Percentiles rank a stretch among this genome's conserved stretches.
phyloP scores from a whole-genome alignment of 148 eudicot genomes.

The Fagopyrum homotropicum region DNA sequence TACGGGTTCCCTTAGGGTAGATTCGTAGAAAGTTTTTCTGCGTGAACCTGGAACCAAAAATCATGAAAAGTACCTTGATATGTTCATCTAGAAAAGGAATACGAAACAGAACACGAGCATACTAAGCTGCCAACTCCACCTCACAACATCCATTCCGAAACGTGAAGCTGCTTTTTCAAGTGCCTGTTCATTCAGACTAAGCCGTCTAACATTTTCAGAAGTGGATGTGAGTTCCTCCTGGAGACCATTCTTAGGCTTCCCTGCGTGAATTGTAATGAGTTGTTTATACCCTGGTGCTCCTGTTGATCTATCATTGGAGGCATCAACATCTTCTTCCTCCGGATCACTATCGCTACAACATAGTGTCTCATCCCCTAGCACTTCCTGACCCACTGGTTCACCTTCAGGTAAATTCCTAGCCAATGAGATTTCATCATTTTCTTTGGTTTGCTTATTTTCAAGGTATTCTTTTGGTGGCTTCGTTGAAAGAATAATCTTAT shows the following conservation, averaged over 20 bases:
- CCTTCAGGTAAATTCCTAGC: slow-evolving; percentile 9
- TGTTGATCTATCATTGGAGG: slow-evolving; percentile 18
- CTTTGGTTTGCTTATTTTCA: slow-evolving; percentile 39
- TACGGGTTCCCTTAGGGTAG: slow-evolving; percentile 74
- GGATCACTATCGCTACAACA: slow-evolving; percentile 41
- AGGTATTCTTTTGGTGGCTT: slow-evolving; percentile 84
- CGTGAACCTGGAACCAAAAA: slow-evolving; percentile 32
- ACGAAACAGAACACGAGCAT: neutral
- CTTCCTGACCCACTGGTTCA: slow-evolving; percentile 5
- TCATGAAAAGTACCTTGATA: neutral
- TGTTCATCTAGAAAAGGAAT: neutral
- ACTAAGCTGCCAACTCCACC: slow-evolving; percentile 28
- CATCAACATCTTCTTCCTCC: slow-evolving; percentile 37
- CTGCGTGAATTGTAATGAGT: slow-evolving; percentile 71
- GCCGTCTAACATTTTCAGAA: slow-evolving; percentile 43
- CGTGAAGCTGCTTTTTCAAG: slow-evolving; percentile 53
- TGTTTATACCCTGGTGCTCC: slow-evolving; percentile 51
- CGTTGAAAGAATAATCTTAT: slow-evolving; percentile 55
- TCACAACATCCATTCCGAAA: slow-evolving; percentile 61
- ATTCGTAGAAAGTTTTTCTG: slow-evolving; percentile 56
- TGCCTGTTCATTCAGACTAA: slow-evolving; percentile 74
- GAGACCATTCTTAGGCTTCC: slow-evolving; percentile 58
- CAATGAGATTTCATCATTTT: slow-evolving; percentile 20
- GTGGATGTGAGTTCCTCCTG: slow-evolving; percentile 37
- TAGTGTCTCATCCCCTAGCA: slow-evolving; percentile 17